Percentiles rank a stretch among this genome's conserved stretches.
phyloP scores from a whole-genome alignment of 306 rosid species.

The Amphicarpaea edgeworthii region DNA sequence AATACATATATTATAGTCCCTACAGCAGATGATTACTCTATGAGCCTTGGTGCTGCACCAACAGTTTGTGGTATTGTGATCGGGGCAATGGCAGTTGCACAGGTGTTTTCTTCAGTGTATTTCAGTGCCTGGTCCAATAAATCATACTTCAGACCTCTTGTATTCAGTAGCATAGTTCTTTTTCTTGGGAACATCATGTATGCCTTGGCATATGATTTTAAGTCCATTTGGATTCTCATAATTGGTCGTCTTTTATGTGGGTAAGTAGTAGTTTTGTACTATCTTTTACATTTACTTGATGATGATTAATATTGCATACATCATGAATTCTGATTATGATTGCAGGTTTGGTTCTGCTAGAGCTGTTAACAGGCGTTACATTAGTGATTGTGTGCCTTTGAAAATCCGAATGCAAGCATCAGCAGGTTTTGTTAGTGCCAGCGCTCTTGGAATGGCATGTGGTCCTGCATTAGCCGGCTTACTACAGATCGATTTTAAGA shows the following conservation, averaged over 20 bases:
- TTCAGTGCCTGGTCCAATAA: conserved; percentile 95
- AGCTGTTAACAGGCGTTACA: conserved; percentile 93
- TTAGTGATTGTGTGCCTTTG: conserved; percentile 89
- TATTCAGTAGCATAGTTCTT: conserved; percentile 84
- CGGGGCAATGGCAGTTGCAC: conserved; percentile 96
- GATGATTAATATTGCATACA: too few relatives aligned
- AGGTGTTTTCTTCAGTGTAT: conserved; percentile 91
- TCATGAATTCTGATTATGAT: conserved; percentile 37
- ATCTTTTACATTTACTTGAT: conserved; percentile 38
- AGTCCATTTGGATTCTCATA: conserved; percentile 84
- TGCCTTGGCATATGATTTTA: conserved; percentile 83
- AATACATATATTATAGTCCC: conserved; percentile 94
- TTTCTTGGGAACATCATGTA: conserved; percentile 73
- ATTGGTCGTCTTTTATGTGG: conserved; percentile 88
- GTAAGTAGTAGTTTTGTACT: conserved; percentile 62
- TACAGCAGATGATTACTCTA: conserved; percentile 92
- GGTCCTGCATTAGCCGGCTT: conserved; percentile 94
- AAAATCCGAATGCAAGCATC: conserved; percentile 91
- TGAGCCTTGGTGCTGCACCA: conserved; percentile 92
- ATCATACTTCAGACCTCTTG: conserved; percentile 88
- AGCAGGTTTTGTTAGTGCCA: conserved; percentile 93
- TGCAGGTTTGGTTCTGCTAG: conserved; percentile 93
- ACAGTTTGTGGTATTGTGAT: conserved; percentile 94
- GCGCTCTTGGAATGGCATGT: conserved; percentile 98
- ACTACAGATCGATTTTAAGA: conserved; percentile 78